phyloP scores from a whole-genome alignment of 257 asterid species.

The Anisodus acutangulus region DNA sequence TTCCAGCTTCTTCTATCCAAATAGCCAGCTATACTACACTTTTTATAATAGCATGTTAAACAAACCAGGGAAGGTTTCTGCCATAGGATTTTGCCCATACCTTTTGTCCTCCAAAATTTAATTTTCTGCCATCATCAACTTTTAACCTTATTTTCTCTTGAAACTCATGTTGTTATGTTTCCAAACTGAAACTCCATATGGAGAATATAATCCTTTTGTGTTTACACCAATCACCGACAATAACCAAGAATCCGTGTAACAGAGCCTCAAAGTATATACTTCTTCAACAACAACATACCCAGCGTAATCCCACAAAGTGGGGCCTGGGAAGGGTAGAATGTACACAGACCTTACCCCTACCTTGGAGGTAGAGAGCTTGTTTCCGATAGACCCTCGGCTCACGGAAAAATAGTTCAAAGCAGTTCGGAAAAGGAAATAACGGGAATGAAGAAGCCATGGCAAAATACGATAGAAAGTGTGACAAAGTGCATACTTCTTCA shows the following conservation, averaged over 20 bases:
- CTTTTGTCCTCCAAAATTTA: constrained; percentile 21
- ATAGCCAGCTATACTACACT: background rate
- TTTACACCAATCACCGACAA: constrained; percentile 13
- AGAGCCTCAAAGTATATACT: background rate
- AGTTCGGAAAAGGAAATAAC: no score
- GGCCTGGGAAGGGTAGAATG: no score
- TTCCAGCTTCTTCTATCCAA: background rate
- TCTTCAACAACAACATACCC: background rate
- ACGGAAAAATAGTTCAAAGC: no score
- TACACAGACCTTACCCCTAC: no score
- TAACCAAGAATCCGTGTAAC: background rate
- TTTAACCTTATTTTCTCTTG: constrained; percentile 17
- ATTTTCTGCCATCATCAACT: constrained; percentile 17
- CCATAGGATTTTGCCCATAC: background rate
- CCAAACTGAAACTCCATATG: background rate
- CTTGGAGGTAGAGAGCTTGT: no score
- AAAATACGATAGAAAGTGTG: no score
- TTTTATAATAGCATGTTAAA: background rate
- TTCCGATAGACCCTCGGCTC: no score
- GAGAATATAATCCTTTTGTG: background rate
- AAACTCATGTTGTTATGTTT: background rate
- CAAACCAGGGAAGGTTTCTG: background rate
- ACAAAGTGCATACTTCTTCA: background rate
- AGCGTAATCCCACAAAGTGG: no score
- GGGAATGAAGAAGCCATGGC: no score